phyloP scores from a whole-genome alignment of 345 rosid genomes.

The Euphorbia tirucalli region DNA sequence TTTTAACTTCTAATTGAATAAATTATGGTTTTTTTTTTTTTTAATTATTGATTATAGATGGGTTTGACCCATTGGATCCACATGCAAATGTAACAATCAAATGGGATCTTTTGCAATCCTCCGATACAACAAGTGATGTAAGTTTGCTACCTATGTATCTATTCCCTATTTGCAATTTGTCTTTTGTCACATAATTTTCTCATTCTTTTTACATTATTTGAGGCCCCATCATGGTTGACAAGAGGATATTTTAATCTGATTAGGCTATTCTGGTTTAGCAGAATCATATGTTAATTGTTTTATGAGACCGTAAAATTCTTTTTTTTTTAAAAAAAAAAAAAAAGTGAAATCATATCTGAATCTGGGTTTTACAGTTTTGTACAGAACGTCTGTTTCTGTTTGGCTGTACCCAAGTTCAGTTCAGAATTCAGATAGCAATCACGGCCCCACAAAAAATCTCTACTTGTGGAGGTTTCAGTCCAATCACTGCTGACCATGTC shows the following conservation, averaged over 20 bases:
- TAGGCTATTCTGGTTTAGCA: neutral
- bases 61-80: constrained; percentile 87
- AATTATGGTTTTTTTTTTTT: neutral
- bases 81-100: constrained; percentile 60
- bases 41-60: constrained; percentile 45
- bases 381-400: constrained; percentile 2
- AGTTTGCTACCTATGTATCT: constrained; percentile 10
- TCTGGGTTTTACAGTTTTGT: neutral
- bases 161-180: neutral
- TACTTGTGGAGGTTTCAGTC: too few species aligned
- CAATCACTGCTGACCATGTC: neutral
- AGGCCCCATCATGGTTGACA: too few species aligned
- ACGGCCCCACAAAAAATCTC: constrained; percentile 1
- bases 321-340: neutral
- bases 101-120: constrained; percentile 70
- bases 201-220: neutral
- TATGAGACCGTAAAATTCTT: neutral
- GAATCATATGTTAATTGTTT: neutral
- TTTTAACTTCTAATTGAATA: neutral
- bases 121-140: constrained; percentile 39
- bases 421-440: too few species aligned
- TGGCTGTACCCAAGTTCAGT: neutral
- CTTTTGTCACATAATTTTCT: neutral
- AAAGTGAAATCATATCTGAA: neutral
- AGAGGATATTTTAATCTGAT: too few species aligned